phyloP scores from a whole-genome alignment of 768 basidiomycete species.

The Cytidiella melzeri region DNA sequence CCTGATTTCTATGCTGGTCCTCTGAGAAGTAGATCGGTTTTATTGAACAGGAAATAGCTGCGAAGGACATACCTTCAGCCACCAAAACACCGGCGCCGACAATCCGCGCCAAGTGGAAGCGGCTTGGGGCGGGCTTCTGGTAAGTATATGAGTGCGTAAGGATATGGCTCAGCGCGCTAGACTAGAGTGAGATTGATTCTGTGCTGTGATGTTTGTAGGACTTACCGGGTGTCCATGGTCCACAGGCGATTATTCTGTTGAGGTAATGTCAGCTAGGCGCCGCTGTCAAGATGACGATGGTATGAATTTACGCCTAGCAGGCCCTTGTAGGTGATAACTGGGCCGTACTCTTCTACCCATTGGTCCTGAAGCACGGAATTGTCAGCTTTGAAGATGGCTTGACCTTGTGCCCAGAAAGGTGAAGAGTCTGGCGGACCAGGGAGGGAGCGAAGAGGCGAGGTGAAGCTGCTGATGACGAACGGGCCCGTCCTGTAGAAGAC shows the following conservation, averaged over 20 bases:
- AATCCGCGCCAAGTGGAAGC: slow-evolving; percentile 34
- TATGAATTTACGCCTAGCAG: slow-evolving; percentile 37
- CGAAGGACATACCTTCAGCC: slow-evolving; percentile 28
- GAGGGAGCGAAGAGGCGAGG: slow-evolving; percentile 40
- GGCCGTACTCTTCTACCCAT: slow-evolving; percentile 45
- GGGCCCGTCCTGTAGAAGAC: background rate
- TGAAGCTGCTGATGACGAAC: no score
- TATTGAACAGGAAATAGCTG: background rate
- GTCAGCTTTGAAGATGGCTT: slow-evolving; percentile 37
- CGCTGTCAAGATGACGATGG: background rate
- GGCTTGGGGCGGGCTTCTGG: slow-evolving; percentile 43
- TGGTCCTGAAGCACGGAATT: slow-evolving; percentile 32
- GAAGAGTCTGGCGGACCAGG: slow-evolving; percentile 44
- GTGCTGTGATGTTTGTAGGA: no score
- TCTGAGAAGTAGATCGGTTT: slow-evolving; percentile 8
- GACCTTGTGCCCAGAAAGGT: slow-evolving; percentile 43
- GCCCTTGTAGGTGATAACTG: slow-evolving; percentile 36
- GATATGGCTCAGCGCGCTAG: no score
- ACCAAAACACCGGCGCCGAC: slow-evolving; percentile 40
- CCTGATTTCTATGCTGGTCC: slow-evolving; percentile 36
- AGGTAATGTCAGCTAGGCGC: background rate
- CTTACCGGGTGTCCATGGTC: slow-evolving; percentile 46
- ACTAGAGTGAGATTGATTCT: no score
- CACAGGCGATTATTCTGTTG: slow-evolving; percentile 36
- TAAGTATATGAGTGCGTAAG: slow-evolving; percentile 51